Evolutionary conservation across 2,329 filamentous ascomycete genomes (phyloP), one percentile per base, ranked within the genome.

Genomic region (Fusarium pseudonygamai): DNA sequence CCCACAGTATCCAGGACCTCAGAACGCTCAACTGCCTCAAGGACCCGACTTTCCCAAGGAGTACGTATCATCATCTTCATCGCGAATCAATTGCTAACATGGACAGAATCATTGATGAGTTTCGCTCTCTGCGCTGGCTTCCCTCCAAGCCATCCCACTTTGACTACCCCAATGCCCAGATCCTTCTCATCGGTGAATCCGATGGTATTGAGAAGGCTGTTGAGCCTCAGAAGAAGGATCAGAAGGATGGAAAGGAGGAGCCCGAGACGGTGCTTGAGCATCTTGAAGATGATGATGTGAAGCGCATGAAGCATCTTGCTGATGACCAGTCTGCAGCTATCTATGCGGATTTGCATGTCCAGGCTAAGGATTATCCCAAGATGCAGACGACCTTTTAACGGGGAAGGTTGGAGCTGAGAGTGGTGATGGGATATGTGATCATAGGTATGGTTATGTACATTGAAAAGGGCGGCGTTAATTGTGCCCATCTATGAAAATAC

Each of bases 151-250:
- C 94, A 0, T 89, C 92, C 65, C 90, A 95, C 74, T 85, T 97
- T 7, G 88, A 96, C 75, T 94, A 93, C 78, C 87, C 87, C 39
- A 93, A 93, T 73, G 89, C 92, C 0, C 93, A 97, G 78, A 87
- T 97, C 60, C 83, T 97, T 15, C 86, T 97, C 64, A 91, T 97
- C 49, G 94, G 95, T 12, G 90, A 94, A 76, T 87, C 87, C 2
- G 84, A 88, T 1, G 88, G 88, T 6, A 77, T 89, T 12, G 83
- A 86, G 8, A 89, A 88, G 67, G 91, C 90, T 0, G 83, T 89
- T 0, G 86, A 91, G 75, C 83, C 84, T 3, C 73, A 74, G 58
- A 69, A 77, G 43, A 52, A 72, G 30, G 75, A 76, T 5, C 46
- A 73, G n/a, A 65, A 76, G 22, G 28, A 62, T 1, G 73, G 69